Conservation (phyloP, 179 eudicot species). For the Drosera spatulata region DNA sequence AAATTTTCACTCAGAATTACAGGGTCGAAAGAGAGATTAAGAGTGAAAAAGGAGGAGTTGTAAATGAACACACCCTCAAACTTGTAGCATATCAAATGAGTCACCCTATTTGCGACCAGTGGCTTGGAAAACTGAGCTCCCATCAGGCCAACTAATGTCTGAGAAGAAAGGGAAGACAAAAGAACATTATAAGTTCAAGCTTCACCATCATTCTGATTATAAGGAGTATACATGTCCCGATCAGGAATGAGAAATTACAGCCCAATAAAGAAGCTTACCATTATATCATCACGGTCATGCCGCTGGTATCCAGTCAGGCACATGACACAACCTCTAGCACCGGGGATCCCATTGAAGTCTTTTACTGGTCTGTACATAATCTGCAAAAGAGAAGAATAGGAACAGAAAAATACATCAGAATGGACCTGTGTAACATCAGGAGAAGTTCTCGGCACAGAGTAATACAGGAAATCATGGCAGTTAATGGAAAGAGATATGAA, state of each 20-base stretch:
- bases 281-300: conserved; percentile 62
- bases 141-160: conserved; percentile 71
- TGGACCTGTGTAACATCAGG: conserved; percentile 3
- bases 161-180: background rate
- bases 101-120: conserved; percentile 57
- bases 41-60: too few relatives aligned
- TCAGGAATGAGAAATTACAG: too few relatives aligned
- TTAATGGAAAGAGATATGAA: too few relatives aligned
- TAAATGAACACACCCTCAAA: conserved; percentile 22
- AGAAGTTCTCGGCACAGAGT: background rate
- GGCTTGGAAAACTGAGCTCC: conserved; percentile 90
- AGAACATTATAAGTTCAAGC: too few relatives aligned
- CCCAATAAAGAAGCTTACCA: conserved; percentile 24
- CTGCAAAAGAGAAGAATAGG: conserved; percentile 18
- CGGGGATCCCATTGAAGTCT: conserved; percentile 69
- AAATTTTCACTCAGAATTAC: too few relatives aligned
- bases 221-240: too few relatives aligned
- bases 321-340: conserved; percentile 49
- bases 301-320: conserved; percentile 88
- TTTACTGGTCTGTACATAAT: conserved; percentile 62
- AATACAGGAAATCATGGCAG: background rate
- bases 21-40: too few relatives aligned
- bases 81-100: conserved; percentile 94
- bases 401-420: background rate
- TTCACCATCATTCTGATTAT: too few relatives aligned